Conservation (phyloP, 495 filamentous ascomycete genomes). For the Annulohypoxylon moriforme region DNA sequence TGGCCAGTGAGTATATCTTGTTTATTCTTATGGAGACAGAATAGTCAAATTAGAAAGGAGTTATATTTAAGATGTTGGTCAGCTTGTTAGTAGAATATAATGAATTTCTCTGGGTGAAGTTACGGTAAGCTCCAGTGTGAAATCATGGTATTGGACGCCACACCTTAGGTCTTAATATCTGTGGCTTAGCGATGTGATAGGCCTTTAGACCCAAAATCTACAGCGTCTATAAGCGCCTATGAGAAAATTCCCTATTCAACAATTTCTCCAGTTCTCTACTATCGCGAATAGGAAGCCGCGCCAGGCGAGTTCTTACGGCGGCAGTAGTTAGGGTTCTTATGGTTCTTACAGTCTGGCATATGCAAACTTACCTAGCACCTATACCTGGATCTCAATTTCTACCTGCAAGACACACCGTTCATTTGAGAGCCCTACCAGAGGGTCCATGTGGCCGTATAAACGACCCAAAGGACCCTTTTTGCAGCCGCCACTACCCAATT, state of each 20-base stretch:
- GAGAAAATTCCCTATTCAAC: neutral
- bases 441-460: conserved; percentile 15
- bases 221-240: neutral
- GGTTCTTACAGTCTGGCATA: conserved; percentile 24
- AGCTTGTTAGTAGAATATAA: neutral
- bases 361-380: conserved; percentile 17
- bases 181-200: neutral
- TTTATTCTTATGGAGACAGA: neutral
- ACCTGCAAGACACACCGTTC: conserved; percentile 36
- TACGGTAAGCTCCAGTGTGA: conserved; percentile 3
- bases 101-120: neutral
- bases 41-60: neutral
- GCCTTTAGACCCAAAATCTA: neutral
- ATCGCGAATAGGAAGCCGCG: conserved; percentile 25
- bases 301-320: neutral
- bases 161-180: neutral
- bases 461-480: conserved; percentile 8
- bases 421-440: conserved; percentile 33
- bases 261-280: neutral
- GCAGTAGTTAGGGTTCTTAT: neutral
- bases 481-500: conserved; percentile 16
- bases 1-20: neutral
- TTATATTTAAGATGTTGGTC: conserved; percentile 1
- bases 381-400: conserved; percentile 12
- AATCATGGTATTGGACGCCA: neutral